Conservation (phyloP, 2,329 filamentous ascomycete genomes). For the Xylariaceae sp. region DNA sequence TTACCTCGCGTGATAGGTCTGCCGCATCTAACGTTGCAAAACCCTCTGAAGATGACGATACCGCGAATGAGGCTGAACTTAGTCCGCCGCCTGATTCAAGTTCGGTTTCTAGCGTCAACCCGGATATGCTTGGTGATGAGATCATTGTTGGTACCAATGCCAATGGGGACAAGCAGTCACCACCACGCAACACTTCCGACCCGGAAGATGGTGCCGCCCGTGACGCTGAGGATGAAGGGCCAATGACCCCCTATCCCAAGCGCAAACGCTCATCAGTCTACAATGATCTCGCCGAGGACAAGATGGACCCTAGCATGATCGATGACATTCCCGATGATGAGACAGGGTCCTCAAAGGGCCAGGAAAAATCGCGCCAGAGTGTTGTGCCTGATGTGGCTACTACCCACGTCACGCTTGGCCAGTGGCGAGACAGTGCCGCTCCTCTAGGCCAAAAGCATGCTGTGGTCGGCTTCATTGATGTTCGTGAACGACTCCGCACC, state of each 20-base stretch:
- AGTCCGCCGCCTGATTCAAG: slow-evolving; percentile 40
- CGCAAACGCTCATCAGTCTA: slow-evolving; percentile 51
- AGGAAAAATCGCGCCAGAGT: background rate
- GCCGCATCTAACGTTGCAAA: slow-evolving; percentile 16
- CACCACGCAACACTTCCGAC: slow-evolving; percentile 29
- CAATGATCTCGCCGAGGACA: slow-evolving; percentile 45
- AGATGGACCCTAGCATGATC: slow-evolving; percentile 33
- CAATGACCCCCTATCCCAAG: slow-evolving; percentile 44
- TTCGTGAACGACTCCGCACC: slow-evolving; percentile 56
- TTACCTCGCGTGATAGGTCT: slow-evolving; percentile 10
- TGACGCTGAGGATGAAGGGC: slow-evolving; percentile 34
- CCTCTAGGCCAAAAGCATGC: slow-evolving; percentile 45
- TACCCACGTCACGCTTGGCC: slow-evolving; percentile 50
- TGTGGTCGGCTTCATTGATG: slow-evolving; percentile 60
- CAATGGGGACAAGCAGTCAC: slow-evolving; percentile 35
- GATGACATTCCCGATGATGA: slow-evolving; percentile 7
- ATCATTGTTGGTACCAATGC: slow-evolving; percentile 46
- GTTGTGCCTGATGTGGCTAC: slow-evolving; percentile 22
- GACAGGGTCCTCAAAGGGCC: background rate
- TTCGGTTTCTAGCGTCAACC: slow-evolving; percentile 35
- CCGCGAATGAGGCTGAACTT: slow-evolving; percentile 37
- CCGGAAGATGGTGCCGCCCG: slow-evolving; percentile 41
- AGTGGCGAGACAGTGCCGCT: slow-evolving; percentile 58
- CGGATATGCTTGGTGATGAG: slow-evolving; percentile 44
- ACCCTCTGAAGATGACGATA: slow-evolving; percentile 30